Percentiles rank a stretch among this genome's conserved stretches.
phyloP scores from a whole-genome alignment of 108 stramenopile genomes.

The Discostella pseudostelligera region DNA sequence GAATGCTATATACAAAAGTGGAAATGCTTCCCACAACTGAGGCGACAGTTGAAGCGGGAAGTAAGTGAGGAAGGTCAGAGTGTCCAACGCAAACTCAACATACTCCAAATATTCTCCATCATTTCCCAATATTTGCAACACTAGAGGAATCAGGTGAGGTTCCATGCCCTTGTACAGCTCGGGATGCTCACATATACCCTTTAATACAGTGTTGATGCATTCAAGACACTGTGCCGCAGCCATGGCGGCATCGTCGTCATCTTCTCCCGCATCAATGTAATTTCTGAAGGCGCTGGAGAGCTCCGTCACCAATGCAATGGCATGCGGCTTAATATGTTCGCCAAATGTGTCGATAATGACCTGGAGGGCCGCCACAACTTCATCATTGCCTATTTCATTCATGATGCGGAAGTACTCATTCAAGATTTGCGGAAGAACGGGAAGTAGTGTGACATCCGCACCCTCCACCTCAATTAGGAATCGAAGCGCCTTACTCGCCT shows the following conservation, averaged over 20 bases:
- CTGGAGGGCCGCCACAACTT: slow-evolving; percentile 91
- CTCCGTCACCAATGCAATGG: slow-evolving; percentile 86
- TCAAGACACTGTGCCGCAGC: slow-evolving; percentile 95
- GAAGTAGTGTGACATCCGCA: slow-evolving; percentile 83
- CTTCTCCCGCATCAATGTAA: slow-evolving; percentile 90
- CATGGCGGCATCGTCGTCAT: slow-evolving; percentile 96
- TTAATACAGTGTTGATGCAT: slow-evolving; percentile 93
- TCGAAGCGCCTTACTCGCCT: slow-evolving; percentile 91
- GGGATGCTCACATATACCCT: slow-evolving; percentile 77
- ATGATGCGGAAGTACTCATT: slow-evolving; percentile 97
- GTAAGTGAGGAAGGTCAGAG: slow-evolving; percentile 93
- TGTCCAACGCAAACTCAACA: slow-evolving; percentile 91
- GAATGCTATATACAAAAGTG: slow-evolving; percentile 88
- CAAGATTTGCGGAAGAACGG: slow-evolving; percentile 90
- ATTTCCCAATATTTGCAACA: slow-evolving; percentile 83
- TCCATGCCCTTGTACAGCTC: slow-evolving; percentile 83
- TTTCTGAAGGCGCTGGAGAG: slow-evolving; percentile 85
- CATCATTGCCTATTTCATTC: slow-evolving; percentile 96
- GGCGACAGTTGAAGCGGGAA: slow-evolving; percentile 82
- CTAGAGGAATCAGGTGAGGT: slow-evolving; percentile 85
- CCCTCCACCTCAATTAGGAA: slow-evolving; percentile 90
- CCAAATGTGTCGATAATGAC: slow-evolving; percentile 93
- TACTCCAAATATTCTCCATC: slow-evolving; percentile 94
- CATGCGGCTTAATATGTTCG: slow-evolving; percentile 94
- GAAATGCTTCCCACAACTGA: slow-evolving; percentile 92